Base-by-base conservation (phyloP, 164 flowering plant species). In the Magnolia officinalis region DNA sequence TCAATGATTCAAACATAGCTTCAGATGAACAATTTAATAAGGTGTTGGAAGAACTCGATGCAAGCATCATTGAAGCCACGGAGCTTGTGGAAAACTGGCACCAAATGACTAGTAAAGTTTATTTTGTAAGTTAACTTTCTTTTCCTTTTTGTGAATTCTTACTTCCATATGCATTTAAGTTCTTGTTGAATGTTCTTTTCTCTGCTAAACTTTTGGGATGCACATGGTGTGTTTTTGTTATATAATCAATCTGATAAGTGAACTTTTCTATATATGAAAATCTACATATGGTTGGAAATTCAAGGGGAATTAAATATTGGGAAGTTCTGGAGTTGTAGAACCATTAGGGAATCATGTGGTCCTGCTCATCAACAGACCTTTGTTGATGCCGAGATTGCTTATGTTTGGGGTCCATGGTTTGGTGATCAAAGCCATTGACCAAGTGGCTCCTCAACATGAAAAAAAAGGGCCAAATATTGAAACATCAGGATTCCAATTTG, bases 61-160 rank as follows among this genome's bases (percentile, higher is more conserved):
- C 80, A 63, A 76, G 79, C 75, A 81, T 92, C 69, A 87, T 85
- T 77, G 95, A 89, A 77, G 72, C 90, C 66, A 82, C 83, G 74
- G 93, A 88, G 73, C 78, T 87, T 20, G 78, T 93, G 81, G 90
- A 87, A 73, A 83, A 77, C 81, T 91, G 93, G 87, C 89, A 89
- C 72, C 86, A 89, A 13, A 74, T 91, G 84, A 85, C 77, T 82
- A 94, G 96, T 79, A 94, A 88, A 90, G 82, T 91, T 67, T 86
- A 87, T 76, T 89, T 88, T 83, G 98, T 94, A 88, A 49, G 72
- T 20, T 8, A 11, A 29, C 18, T 29, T 19, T 16, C 16, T 65
- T 24, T 29, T 29, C n/a, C 45, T 55, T 55, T 11, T 9, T 55
- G 61, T 16, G 18, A 3, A 55, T 10, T 11, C 45, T 37, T 37